A percentile compares a stretch with the other conserved stretches of the same genome.
phyloP scores from a whole-genome alignment of 202 grass and related monocot genomes.

The Hordeum pubiflorum region DNA sequence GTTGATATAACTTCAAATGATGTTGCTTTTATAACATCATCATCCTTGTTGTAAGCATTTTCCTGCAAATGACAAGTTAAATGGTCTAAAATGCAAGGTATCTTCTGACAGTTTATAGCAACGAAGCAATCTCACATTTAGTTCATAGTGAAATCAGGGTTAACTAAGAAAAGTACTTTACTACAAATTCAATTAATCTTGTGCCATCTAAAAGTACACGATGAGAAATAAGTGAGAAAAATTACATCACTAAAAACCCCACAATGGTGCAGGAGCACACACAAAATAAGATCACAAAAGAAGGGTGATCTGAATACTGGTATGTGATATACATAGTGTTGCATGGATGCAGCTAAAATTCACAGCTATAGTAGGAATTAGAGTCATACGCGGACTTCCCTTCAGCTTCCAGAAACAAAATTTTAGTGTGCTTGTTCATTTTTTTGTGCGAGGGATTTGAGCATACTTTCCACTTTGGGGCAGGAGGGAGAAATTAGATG shows the following conservation, averaged over 20 bases:
- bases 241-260: background rate
- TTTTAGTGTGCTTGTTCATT: background rate
- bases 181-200: background rate
- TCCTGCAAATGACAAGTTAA: conserved; percentile 54
- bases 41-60: conserved; percentile 80
- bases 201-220: background rate
- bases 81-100: background rate
- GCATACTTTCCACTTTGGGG: background rate
- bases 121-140: background rate
- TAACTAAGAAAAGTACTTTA: conserved; percentile 10
- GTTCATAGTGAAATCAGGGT: conserved; percentile 15
- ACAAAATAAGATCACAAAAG: background rate
- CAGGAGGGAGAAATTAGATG: background rate
- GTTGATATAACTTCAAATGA: conserved; percentile 99
- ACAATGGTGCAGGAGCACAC: background rate
- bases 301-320: background rate
- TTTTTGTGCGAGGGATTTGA: background rate
- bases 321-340: background rate
- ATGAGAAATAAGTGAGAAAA: background rate
- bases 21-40: conserved; percentile 91
- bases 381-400: background rate
- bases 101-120: background rate
- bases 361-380: background rate
- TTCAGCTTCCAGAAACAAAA: background rate
- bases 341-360: background rate